phyloP scores from a whole-genome alignment of 164 flowering plant species.

The Litsea cubeba region DNA sequence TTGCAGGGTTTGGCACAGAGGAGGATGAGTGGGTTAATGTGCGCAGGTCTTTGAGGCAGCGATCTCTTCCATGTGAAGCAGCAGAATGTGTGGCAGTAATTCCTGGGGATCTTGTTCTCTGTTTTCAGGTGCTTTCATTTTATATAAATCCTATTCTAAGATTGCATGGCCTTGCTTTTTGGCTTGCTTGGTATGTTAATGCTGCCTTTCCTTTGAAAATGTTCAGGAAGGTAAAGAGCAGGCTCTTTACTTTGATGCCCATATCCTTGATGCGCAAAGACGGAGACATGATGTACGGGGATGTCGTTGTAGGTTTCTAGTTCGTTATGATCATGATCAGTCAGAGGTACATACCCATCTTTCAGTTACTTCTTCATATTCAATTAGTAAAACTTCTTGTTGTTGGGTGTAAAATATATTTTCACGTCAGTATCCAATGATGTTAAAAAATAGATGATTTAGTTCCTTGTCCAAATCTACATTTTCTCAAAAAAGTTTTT shows the following conservation, averaged over 20 bases:
- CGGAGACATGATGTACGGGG: slow-evolving; percentile 97
- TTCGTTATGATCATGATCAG: slow-evolving; percentile 91
- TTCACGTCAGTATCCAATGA: neutral
- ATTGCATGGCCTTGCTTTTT: neutral
- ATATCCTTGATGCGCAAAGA: slow-evolving; percentile 93
- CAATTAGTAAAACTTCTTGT: neutral
- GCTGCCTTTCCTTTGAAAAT: neutral
- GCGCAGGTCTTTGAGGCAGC: slow-evolving; percentile 71
- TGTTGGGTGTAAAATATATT: neutral
- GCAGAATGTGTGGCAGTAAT: slow-evolving; percentile 95
- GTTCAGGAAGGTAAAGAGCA: slow-evolving; percentile 97
- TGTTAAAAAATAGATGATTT: neutral
- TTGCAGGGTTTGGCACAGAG: slow-evolving; percentile 90
- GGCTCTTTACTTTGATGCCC: slow-evolving; percentile 98
- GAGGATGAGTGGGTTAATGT: slow-evolving; percentile 98
- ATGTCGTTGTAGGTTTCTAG: slow-evolving; percentile 95
- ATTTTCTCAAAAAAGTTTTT: neutral
- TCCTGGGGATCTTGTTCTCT: slow-evolving; percentile 90
- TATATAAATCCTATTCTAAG: neutral
- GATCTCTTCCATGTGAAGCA: slow-evolving; percentile 97
- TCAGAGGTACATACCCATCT: slow-evolving; percentile 62
- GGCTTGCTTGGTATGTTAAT: neutral
- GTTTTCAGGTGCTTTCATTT: slow-evolving; percentile 70
- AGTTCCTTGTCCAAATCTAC: neutral
- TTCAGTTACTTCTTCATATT: neutral